Evolutionary conservation across 768 basidiomycete genomes (phyloP), one percentile per base, ranked within the genome.

Genomic region (Leccinum arenicola): DNA sequence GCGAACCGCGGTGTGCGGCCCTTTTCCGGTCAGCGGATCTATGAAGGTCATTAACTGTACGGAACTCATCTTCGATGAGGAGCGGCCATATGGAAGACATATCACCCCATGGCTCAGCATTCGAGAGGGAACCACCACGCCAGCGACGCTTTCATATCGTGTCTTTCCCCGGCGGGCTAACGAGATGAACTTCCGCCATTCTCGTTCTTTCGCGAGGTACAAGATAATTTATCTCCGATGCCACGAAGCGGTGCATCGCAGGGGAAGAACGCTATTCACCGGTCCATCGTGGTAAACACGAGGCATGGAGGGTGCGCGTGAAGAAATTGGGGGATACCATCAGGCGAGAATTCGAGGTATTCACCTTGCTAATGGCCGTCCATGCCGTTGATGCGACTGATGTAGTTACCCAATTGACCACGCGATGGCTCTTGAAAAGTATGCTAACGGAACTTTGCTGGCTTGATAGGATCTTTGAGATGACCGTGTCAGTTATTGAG

Each of bases 231-330:
- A 73, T 71, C 71, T 67, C 70, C 71, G 69, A 67, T n/a, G 55
- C 60, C 58, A 60, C 61, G 63, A 69, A 68, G 64, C 61, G 47
- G 61, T 60, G 62, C 67, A 62, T 65, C 71, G 57, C 65, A 70
- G 51, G 57, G 61, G 59, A 59, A 63, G 59, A 58, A 57, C 47
- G 47, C 50, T 56, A 57, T 59, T 61, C 51, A 70, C 64, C 63
- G 50, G 50, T 57, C 50, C 71, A 72, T 63, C 71, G 72, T 72
- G 71, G 70, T 64, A 50, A 64, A 70, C 72, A 73, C 62, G 71
- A 73, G 72, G 71, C 40, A 55, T 23, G 48, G 57, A 61, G 62
- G 61, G 60, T 61, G 54, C 50, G 61, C 55, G 52, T 33, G 60
- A 57, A 55, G 51, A 51, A 61, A 60, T 70, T 35, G 38, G 59